Conservation (phyloP, 1,139 yeast species). For the Blastobotrys illinoisensis region DNA sequence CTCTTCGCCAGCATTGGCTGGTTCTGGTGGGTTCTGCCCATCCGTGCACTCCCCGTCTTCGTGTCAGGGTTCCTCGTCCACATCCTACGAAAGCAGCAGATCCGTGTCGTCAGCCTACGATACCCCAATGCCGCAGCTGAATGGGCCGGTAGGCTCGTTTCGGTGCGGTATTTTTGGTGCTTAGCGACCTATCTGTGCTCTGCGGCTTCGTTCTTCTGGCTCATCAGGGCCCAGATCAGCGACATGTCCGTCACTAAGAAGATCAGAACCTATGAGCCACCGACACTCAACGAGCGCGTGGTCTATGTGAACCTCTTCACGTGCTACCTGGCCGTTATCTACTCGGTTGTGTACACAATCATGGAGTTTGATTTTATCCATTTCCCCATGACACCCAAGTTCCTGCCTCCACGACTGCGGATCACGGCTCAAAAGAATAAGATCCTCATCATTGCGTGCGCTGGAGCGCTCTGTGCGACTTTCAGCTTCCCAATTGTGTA, state of each 20-base stretch:
- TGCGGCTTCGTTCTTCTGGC: constrained; percentile 34
- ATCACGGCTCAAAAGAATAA: constrained; percentile 33
- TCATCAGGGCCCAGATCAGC: constrained; percentile 33
- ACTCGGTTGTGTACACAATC: constrained; percentile 49
- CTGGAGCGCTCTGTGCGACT: constrained; percentile 34
- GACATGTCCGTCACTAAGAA: constrained; percentile 22
- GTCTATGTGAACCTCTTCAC: constrained; percentile 47
- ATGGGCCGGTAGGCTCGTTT: constrained; percentile 42
- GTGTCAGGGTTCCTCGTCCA: constrained; percentile 24
- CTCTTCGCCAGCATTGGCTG: constrained; percentile 15
- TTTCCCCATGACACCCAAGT: constrained; percentile 39
- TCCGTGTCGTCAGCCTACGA: constrained; percentile 17
- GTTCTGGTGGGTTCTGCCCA: constrained; percentile 25
- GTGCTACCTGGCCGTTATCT: constrained; percentile 41
- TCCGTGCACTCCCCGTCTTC: constrained; percentile 22
- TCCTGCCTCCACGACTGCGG: constrained; percentile 36
- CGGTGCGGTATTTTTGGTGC: constrained; percentile 35
- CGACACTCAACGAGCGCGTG: constrained; percentile 58
- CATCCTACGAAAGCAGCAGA: constrained; percentile 28
- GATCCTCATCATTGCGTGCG: constrained; percentile 37
- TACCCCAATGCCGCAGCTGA: constrained; percentile 21
- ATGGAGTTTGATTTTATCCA: constrained; percentile 57
- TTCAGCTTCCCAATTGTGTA: constrained; percentile 46
- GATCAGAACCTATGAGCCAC: constrained; percentile 41
- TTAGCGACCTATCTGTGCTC: constrained; percentile 39